Percentiles rank a stretch among this genome's conserved stretches.
These are phyloP conservation scores for Tulasnella sp. DNA, from an alignment of 768 basidiomycete genomes.

Conservation along the genomic window DNA sequence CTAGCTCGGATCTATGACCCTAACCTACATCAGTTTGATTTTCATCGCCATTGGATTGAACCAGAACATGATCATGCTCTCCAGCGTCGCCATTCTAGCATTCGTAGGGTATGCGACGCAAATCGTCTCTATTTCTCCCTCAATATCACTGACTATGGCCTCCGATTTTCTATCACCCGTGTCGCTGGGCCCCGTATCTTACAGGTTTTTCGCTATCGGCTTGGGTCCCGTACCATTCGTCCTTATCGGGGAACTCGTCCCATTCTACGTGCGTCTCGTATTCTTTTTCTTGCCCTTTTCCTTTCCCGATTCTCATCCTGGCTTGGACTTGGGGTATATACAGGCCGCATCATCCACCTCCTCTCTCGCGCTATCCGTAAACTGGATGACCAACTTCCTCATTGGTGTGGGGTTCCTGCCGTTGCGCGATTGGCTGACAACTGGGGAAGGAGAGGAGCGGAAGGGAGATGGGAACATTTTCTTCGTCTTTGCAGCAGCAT, in stretches of 20 bases:
- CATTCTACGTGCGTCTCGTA: conserved; percentile 47
- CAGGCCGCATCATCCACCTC: conserved; percentile 26
- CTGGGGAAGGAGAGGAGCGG: neutral
- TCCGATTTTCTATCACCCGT: conserved; percentile 1
- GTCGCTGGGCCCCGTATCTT: neutral
- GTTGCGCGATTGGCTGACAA: conserved; percentile 52
- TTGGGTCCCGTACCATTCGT: conserved; percentile 90
- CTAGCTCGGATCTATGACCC: conserved; percentile 19
- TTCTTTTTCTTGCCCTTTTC: neutral
- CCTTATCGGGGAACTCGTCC: conserved; percentile 83
- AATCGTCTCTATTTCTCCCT: neutral
- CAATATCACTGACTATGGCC: neutral
- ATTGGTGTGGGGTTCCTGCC: conserved; percentile 82
- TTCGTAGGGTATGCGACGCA: conserved; percentile 9
- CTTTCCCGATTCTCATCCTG: too few relatives aligned
- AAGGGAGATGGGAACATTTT: conserved; percentile 7
- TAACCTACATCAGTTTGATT: conserved; percentile 17
- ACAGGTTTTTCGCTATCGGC: conserved; percentile 77
- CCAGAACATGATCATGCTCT: neutral
- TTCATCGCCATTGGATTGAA: conserved; percentile 20
- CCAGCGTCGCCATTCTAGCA: conserved; percentile 10
- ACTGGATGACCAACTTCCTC: conserved; percentile 68
- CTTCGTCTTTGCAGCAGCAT: conserved; percentile 5
- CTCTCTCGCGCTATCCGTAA: conserved; percentile 25
- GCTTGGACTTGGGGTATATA: too few relatives aligned